Evolutionary conservation across 2,329 filamentous ascomycete species (phyloP).

Genomic region (Pyrenophora teres): DNA sequence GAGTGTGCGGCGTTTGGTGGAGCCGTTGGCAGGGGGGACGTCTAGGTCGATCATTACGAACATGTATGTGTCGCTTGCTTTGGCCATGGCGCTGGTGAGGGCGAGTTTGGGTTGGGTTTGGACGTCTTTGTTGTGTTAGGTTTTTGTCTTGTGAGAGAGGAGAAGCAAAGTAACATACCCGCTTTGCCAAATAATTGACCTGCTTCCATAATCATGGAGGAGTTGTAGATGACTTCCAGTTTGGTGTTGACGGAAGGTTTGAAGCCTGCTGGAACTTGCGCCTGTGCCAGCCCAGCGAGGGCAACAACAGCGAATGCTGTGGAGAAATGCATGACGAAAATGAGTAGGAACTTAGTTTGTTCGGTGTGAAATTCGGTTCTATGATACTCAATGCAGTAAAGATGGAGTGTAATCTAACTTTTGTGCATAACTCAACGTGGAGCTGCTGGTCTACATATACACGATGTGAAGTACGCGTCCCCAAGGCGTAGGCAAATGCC

Average conservation of each 20-base stretch:
- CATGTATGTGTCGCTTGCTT: conserved; percentile 33
- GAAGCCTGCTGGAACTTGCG: conserved; percentile 42
- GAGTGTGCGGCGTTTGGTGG: conserved; percentile 34
- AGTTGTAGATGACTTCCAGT: conserved; percentile 41
- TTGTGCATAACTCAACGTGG: background rate
- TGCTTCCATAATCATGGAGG: conserved; percentile 34
- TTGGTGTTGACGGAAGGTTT: conserved; percentile 33
- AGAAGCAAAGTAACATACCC: conserved; percentile 17
- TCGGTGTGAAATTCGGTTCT: background rate
- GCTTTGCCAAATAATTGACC: conserved; percentile 38
- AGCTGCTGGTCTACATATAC: conserved; percentile 19
- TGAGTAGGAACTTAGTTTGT: background rate
- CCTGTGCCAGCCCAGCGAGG: conserved; percentile 32
- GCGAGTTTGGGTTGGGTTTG: conserved; percentile 37
- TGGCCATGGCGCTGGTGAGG: conserved; percentile 20
- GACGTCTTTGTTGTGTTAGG: conserved; percentile 21
- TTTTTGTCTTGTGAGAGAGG: too few species aligned
- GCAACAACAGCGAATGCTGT: conserved; percentile 30
- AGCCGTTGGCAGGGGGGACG: conserved; percentile 32
- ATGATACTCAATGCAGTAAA: background rate
- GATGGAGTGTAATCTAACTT: background rate
- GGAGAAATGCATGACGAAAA: conserved; percentile 29
- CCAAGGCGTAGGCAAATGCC: conserved; percentile 18
- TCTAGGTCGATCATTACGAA: conserved; percentile 47
- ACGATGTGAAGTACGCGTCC: conserved; percentile 27